Evolutionary conservation across 257 asterid species (phyloP).

Genomic region (Vinca minor): DNA sequence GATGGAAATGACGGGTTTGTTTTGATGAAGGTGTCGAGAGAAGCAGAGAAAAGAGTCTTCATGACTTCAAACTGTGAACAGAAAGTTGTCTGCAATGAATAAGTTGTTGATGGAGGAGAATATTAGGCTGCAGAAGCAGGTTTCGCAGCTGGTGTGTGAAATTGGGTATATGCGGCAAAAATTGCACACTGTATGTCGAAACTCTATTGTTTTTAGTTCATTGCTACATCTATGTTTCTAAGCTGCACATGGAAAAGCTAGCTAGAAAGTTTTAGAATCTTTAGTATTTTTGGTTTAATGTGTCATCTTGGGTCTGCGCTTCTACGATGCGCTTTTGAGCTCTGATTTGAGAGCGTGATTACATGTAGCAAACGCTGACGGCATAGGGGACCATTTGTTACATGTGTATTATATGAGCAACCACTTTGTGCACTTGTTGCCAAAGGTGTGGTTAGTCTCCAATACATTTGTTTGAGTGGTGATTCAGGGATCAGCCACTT

Average conservation of each 20-base stretch:
- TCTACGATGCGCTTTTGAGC: too few species aligned
- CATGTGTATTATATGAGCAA: too few species aligned
- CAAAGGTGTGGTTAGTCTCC: too few species aligned
- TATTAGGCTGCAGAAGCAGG: constrained; percentile 91
- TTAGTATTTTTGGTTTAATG: neutral
- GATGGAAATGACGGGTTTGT: neutral
- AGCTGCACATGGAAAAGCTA: neutral
- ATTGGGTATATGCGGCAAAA: constrained; percentile 81
- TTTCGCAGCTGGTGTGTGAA: constrained; percentile 83
- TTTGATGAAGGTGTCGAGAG: constrained; percentile 69
- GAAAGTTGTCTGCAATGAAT: constrained; percentile 80
- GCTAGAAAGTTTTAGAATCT: neutral
- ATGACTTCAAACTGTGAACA: constrained; percentile 75
- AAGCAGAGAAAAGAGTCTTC: constrained; percentile 83
- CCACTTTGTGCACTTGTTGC: too few species aligned
- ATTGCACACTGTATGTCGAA: constrained; percentile 64
- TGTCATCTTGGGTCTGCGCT: neutral
- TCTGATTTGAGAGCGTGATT: too few species aligned
- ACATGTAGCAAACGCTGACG: too few species aligned
- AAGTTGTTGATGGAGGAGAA: constrained; percentile 93
- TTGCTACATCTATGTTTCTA: too few species aligned
- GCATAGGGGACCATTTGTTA: too few species aligned
- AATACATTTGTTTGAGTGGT: too few species aligned
- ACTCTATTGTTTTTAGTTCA: too few species aligned
- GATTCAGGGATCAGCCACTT: too few species aligned